Evolutionary conservation across 2,329 filamentous ascomycete genomes (phyloP), one percentile per base, ranked within the genome.

Genomic region (Plectosphaerella plurivora): DNA sequence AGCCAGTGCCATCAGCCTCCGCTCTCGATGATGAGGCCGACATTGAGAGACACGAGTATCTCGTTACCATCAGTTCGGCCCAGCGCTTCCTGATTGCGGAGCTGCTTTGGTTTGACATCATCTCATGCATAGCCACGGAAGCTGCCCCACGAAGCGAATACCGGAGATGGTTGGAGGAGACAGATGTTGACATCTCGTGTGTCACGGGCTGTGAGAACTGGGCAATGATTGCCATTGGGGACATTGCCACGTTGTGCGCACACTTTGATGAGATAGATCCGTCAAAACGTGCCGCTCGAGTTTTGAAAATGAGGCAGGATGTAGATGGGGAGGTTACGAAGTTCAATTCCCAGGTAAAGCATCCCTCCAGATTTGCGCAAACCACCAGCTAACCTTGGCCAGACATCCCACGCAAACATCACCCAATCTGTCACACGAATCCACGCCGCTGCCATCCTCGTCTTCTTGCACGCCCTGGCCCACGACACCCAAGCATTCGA

Each of bases 191-290:
- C 35, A 22, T 54, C 15, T 54, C 54, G 2, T 48, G 47, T 15
- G 45, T 54, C 4, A 56, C 51, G 52, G 52, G 54, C 1, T 54
- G 54, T n/a, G 52, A 56, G 24, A 54, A 52, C 14, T 56, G 52
- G 54, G 54, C 42, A 10, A 52, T 56, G 52, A 33, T 50, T 4
- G 52, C 54, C 22, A 48, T 56, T 12, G 54, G 52, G 3, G 54
- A 56, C 16, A 37, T 56, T 14, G 52, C 46, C 12, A 16, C 15
- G 14, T 24, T 53, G 14, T 47, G 51, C 18, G 18, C 50, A 10
- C 44, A 50, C 33, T 36, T 41, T 15, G n/a, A 12, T 15, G 50
- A 52, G 16, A 33, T 39, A 16, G 45, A 18, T 12, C 11, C 42
- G 2, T 20, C 10, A 35, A 28, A 16, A 15, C 15, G 42, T 9